Conservation (phyloP, 2,329 filamentous ascomycete species). For the Bisporella sp. region DNA sequence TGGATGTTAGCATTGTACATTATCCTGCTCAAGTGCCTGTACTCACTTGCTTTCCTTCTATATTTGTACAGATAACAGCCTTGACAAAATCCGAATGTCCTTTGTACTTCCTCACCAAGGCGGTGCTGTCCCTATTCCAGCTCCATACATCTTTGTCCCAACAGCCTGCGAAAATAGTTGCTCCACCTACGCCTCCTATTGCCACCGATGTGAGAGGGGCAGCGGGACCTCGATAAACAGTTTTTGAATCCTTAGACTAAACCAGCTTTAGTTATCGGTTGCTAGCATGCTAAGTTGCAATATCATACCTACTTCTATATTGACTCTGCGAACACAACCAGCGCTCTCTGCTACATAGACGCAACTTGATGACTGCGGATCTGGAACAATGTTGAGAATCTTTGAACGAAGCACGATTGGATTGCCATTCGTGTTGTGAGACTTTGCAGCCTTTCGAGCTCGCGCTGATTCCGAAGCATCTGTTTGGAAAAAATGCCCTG, state of each 20-base stretch:
- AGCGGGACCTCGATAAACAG: conserved; percentile 63
- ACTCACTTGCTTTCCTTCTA: conserved; percentile 51
- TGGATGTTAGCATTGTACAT: conserved; percentile 1
- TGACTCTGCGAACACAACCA: conserved; percentile 69
- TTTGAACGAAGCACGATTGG: conserved; percentile 81
- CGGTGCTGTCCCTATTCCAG: conserved; percentile 59
- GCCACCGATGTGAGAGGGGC: conserved; percentile 76
- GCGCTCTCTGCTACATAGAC: conserved; percentile 83
- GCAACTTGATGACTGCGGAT: conserved; percentile 52
- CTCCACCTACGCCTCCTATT: conserved; percentile 48
- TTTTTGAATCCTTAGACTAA: conserved; percentile 35
- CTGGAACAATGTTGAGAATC: conserved; percentile 65
- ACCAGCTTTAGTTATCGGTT: conserved; percentile 1
- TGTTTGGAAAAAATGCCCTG: conserved; percentile 86
- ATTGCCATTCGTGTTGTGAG: conserved; percentile 70
- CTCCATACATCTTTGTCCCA: conserved; percentile 95
- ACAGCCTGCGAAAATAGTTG: conserved; percentile 73
- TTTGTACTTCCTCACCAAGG: conserved; percentile 51
- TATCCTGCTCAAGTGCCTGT: neutral
- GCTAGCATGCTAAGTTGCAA: neutral
- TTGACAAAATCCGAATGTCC: conserved; percentile 94
- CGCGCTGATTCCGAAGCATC: conserved; percentile 39
- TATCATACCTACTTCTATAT: conserved; percentile 62
- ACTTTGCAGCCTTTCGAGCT: conserved; percentile 60
- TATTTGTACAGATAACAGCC: conserved; percentile 55